These are phyloP conservation scores for Ramularia endophylla DNA, from an alignment of 2,329 filamentous ascomycete genomes.

Conservation along the genomic window DNA sequence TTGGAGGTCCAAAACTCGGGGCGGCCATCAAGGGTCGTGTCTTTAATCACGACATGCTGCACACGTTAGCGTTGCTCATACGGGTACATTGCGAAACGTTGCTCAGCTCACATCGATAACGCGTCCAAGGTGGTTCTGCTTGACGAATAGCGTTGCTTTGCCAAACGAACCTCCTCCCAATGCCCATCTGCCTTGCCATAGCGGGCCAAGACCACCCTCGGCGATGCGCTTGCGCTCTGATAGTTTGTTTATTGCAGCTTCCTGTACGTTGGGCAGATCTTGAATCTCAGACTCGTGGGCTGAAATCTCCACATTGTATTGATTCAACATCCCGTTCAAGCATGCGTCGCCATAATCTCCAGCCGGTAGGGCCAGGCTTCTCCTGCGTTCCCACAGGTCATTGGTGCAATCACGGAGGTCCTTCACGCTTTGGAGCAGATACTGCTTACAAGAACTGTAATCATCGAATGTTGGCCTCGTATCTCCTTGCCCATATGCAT, in stretches of 20 bases:
- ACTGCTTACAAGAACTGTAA: too few relatives aligned
- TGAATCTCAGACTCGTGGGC: too few relatives aligned
- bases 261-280: too few relatives aligned
- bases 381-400: too few relatives aligned
- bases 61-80: background rate
- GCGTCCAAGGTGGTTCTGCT: background rate
- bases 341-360: too few relatives aligned
- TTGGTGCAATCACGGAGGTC: too few relatives aligned
- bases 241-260: background rate
- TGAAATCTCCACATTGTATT: too few relatives aligned
- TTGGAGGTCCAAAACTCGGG: background rate
- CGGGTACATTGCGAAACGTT: background rate
- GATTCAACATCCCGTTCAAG: too few relatives aligned
- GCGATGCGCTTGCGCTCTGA: background rate
- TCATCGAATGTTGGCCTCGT: too few relatives aligned
- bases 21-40: background rate
- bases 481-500: too few relatives aligned
- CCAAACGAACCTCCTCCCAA: constrained; percentile 2
- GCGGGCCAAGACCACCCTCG: constrained; percentile 1
- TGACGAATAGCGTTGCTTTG: background rate
- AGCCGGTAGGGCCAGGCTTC: too few relatives aligned
- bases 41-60: constrained; percentile 3
- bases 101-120: constrained; percentile 2
- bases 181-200: background rate
- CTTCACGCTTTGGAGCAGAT: too few relatives aligned